These are phyloP conservation scores for Heimioporus punctisporus DNA, from an alignment of 1,284 basidiomycete species.

Conservation along the genomic window DNA sequence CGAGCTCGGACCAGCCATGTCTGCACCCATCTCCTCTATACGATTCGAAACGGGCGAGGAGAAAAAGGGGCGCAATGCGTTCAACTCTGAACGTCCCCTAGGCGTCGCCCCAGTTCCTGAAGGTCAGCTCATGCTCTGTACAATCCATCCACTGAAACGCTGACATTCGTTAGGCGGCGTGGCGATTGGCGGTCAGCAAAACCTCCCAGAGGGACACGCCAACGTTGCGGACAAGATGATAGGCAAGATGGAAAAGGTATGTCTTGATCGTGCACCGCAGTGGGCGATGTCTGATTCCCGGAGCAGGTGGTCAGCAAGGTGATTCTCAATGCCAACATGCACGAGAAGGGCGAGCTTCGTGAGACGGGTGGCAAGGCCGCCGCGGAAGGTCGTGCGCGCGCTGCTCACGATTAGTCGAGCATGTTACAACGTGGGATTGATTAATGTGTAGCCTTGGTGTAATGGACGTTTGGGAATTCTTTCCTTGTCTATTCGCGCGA, in stretches of 20 bases:
- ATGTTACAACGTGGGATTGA: no score
- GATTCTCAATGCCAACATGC: conserved; percentile 47
- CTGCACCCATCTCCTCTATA: not conserved
- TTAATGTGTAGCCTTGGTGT: no score
- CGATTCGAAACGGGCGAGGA: not conserved
- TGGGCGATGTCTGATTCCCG: not conserved
- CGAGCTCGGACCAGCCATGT: conserved; percentile 16
- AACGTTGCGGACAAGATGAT: conserved; percentile 49
- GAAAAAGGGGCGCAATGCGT: conserved; percentile 26
- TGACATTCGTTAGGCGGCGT: conserved; percentile 39
- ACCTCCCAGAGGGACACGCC: conserved; percentile 43
- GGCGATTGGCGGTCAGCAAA: conserved; percentile 42
- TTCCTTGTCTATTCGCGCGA: no score
- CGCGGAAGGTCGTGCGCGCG: conserved; percentile 41
- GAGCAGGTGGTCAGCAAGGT: conserved; percentile 51
- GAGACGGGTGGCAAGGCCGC: conserved; percentile 55
- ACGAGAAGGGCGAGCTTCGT: conserved; percentile 58
- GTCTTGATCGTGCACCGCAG: not conserved
- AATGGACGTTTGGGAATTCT: no score
- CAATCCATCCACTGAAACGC: not conserved
- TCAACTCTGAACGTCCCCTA: conserved; percentile 41
- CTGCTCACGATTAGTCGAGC: conserved; percentile 45
- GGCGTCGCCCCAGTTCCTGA: conserved; percentile 39
- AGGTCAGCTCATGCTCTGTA: conserved; percentile 29
- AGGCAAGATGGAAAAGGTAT: conserved; percentile 57